phyloP scores from a whole-genome alignment of 2,329 filamentous ascomycete species.

The Clarireedia monteithiana region DNA sequence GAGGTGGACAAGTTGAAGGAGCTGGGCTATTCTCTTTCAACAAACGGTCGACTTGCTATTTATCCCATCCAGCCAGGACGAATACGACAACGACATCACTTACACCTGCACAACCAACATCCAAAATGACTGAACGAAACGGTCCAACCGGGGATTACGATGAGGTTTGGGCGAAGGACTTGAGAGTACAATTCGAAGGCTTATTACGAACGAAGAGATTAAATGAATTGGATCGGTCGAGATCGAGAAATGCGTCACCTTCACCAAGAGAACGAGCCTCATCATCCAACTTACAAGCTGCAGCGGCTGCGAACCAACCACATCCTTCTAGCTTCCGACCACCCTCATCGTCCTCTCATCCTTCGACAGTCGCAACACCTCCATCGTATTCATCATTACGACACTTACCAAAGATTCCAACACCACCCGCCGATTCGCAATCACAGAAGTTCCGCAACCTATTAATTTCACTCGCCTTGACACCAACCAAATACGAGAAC shows the following conservation, averaged over 20 bases:
- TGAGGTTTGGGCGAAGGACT: conserved; percentile 68
- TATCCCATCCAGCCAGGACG: background rate
- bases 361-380: conserved; percentile 33
- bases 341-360: conserved; percentile 37
- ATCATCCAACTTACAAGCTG: conserved; percentile 38
- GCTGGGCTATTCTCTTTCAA: background rate
- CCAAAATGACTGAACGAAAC: conserved; percentile 23
- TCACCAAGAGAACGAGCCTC: conserved; percentile 44
- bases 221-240: conserved; percentile 66
- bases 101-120: background rate
- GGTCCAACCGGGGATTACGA: conserved; percentile 36
- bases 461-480: conserved; percentile 76
- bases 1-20: background rate
- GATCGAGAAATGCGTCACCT: conserved; percentile 51
- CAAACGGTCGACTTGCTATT: background rate
- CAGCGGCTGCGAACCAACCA: background rate
- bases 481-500: conserved; percentile 92
- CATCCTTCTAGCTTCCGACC: conserved; percentile 33
- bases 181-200: conserved; percentile 80
- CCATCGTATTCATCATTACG: conserved; percentile 54
- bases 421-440: conserved; percentile 63
- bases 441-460: conserved; percentile 75
- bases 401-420: conserved; percentile 64
- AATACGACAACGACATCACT: background rate
- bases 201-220: conserved; percentile 79